phyloP scores from a whole-genome alignment of 2,329 filamentous ascomycete genomes.

The Chaetomiaceae sp. region DNA sequence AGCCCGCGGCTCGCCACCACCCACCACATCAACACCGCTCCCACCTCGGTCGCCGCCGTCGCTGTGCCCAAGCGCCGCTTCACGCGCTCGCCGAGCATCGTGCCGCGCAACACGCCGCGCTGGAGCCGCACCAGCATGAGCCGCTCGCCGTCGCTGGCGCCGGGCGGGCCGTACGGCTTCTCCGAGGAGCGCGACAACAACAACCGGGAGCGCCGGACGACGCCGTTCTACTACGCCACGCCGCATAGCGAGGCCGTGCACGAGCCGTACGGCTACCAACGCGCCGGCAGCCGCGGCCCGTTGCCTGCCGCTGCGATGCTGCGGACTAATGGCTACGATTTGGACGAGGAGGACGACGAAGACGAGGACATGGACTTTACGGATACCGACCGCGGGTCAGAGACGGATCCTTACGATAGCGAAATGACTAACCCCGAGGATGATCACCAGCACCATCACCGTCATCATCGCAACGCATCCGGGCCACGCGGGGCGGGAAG shows the following conservation, averaged over 20 bases:
- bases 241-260: constrained; percentile 60
- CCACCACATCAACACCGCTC: constrained; percentile 24
- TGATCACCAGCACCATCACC: not conserved
- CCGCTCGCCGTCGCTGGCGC: constrained; percentile 29
- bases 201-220: constrained; percentile 31
- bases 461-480: not conserved
- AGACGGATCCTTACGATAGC: constrained; percentile 24
- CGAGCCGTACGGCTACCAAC: constrained; percentile 29
- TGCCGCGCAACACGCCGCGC: constrained; percentile 47
- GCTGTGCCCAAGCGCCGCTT: constrained; percentile 34
- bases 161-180: constrained; percentile 35
- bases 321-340: constrained; percentile 24
- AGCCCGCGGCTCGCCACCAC: constrained; percentile 17
- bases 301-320: not conserved
- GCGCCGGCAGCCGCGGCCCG: constrained; percentile 21
- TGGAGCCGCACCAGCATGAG: constrained; percentile 39
- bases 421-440: constrained; percentile 29
- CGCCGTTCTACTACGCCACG: constrained; percentile 68
- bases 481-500: not conserved
- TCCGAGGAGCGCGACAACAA: constrained; percentile 28
- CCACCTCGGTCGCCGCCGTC: constrained; percentile 30
- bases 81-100: constrained; percentile 52
- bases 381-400: constrained; percentile 22
- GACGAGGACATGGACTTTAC: constrained; percentile 30
- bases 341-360: constrained; percentile 29